Conservation (phyloP, 2,329 filamentous ascomycete genomes). For the Talaromyces sp. region DNA sequence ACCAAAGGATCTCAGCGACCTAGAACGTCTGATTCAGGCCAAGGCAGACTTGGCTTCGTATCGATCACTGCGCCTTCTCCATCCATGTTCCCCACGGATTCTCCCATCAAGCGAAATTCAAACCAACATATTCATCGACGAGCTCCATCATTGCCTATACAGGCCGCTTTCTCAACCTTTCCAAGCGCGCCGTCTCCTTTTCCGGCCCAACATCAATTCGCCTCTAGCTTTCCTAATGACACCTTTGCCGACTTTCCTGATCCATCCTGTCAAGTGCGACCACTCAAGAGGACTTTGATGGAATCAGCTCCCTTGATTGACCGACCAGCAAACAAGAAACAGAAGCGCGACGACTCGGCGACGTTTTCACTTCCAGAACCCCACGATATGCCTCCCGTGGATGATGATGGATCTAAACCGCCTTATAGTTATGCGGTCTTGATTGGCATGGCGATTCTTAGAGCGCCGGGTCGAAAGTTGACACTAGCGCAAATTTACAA, state of each 20-base stretch:
- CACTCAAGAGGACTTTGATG: conserved; percentile 59
- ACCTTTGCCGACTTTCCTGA: conserved; percentile 48
- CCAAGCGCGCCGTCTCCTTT: conserved; percentile 42
- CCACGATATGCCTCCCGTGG: conserved; percentile 73
- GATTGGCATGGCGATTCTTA: conserved; percentile 94
- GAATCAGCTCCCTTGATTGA: conserved; percentile 73
- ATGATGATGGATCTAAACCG: conserved; percentile 86
- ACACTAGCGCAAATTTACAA: conserved; percentile 97
- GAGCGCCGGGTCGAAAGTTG: conserved; percentile 74
- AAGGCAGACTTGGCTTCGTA: conserved; percentile 60
- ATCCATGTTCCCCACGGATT: conserved; percentile 46
- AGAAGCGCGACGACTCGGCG: conserved; percentile 55
- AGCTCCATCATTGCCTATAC: conserved; percentile 38
- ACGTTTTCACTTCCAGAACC: conserved; percentile 61
- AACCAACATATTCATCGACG: conserved; percentile 31
- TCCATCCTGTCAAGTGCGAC: conserved; percentile 43
- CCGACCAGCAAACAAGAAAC: conserved; percentile 61
- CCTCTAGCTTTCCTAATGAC: conserved; percentile 39
- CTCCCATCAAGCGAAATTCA: conserved; percentile 44
- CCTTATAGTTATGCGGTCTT: conserved; percentile 89
- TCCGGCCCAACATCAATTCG: conserved; percentile 48
- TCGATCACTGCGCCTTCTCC: conserved; percentile 52
- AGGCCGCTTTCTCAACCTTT: conserved; percentile 51
- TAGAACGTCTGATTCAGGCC: conserved; percentile 54
- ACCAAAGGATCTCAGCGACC: conserved; percentile 58